A percentile compares a stretch with the other conserved stretches of the same genome.
Evolutionary conservation across 106 monocot species (phyloP).

Genomic region (Cymbidium sinense): DNA sequence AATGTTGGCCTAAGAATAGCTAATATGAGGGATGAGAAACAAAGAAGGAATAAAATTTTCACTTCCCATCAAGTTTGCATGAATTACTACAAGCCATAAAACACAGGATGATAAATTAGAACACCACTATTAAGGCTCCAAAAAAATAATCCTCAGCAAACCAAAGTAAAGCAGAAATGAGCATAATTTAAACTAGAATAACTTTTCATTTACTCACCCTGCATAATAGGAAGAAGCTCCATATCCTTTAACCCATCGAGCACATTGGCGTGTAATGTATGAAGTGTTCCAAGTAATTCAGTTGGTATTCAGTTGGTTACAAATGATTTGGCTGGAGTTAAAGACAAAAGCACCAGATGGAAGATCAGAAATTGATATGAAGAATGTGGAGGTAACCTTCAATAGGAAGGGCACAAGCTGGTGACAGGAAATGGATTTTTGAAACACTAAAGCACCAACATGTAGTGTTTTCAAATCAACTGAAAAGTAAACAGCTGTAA

Average conservation of each 20-base stretch:
- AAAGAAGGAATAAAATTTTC: not conserved
- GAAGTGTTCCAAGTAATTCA: not conserved
- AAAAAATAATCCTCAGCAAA: not conserved
- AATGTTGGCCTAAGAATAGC: not conserved
- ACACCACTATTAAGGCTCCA: not conserved
- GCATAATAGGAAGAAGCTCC: not conserved
- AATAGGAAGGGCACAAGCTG: not conserved
- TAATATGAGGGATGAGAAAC: not conserved
- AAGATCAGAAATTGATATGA: not conserved
- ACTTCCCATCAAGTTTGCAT: not conserved
- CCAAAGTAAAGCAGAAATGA: not conserved
- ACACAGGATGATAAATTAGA: not conserved
- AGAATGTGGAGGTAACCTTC: not conserved
- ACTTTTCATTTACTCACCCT: conserved; percentile 1
- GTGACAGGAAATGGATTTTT: not conserved
- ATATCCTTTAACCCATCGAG: conserved; percentile 3
- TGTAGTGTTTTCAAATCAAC: not conserved
- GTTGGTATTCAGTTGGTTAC: not conserved
- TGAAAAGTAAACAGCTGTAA: not conserved
- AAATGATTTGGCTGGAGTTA: not conserved
- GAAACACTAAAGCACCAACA: not conserved
- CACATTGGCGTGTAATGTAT: not conserved
- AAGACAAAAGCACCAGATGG: not conserved
- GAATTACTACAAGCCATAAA: not conserved
- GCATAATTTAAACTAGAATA: not conserved